Percentiles rank a stretch among this genome's conserved stretches.
Evolutionary conservation across 2,329 filamentous ascomycete species (phyloP).

Genomic region (Fusarium clavum): DNA sequence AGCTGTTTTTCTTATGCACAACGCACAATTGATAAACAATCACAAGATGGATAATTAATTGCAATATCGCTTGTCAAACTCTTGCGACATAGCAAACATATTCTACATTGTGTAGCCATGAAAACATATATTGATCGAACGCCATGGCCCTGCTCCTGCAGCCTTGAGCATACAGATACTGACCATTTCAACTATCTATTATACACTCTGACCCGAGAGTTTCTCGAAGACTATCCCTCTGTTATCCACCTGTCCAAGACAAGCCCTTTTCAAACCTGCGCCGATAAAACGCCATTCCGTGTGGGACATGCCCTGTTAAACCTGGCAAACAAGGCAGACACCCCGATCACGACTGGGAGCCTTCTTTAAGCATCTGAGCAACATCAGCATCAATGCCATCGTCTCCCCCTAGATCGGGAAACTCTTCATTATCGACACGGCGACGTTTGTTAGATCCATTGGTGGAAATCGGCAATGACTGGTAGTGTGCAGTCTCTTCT

Average conservation of each 20-base stretch:
- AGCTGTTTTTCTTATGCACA: neutral
- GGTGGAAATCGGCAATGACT: conserved; percentile 60
- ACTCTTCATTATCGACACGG: conserved; percentile 63
- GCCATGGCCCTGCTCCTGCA: neutral
- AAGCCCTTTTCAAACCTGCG: neutral
- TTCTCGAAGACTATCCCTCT: neutral
- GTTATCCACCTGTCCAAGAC: neutral
- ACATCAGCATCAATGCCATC: conserved; percentile 69
- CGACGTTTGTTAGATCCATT: conserved; percentile 69
- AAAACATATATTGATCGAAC: neutral
- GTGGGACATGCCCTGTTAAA: neutral
- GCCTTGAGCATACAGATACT: neutral
- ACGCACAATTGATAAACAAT: neutral
- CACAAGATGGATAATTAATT: neutral
- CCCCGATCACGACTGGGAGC: conserved; percentile 22
- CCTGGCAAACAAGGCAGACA: neutral
- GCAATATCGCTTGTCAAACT: neutral
- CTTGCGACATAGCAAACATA: neutral
- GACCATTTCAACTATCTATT: neutral
- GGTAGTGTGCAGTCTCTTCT: conserved; percentile 61
- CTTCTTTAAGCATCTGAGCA: conserved; percentile 61
- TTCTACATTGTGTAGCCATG: neutral
- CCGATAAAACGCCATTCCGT: neutral
- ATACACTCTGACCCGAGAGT: conserved; percentile 4
- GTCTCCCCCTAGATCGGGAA: conserved; percentile 65